Evolutionary conservation across 208 protist species (phyloP), one percentile per base, ranked within the genome.

Genomic region (Acanthamoeba royreba): DNA sequence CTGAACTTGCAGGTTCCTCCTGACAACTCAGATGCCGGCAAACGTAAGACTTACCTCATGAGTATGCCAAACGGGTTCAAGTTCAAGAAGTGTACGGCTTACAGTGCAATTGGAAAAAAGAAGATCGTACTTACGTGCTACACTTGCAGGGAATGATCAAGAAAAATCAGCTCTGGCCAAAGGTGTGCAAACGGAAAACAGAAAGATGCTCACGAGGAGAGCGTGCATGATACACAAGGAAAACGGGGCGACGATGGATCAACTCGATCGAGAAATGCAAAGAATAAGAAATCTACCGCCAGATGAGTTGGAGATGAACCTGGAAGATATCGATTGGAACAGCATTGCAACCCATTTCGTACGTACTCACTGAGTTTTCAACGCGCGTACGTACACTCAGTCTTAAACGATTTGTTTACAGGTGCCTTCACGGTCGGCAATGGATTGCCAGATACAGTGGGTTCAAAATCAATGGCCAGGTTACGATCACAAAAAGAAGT

Each of bases 401-500:
- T n/a, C n/a, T n/a, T n/a, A n/a, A n/a, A n/a, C n/a, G n/a, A n/a
- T n/a, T n/a, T n/a, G n/a, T n/a, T n/a, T n/a, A 47, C 35, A 93
- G 40, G 79, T 96, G 11, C 74, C 92, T 2, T 49, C 45, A 11
- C 52, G 94, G 46, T 92, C 66, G 31, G 90, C 95, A 35, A 35
- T 94, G 35, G 96, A 97, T 53, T 96, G 94, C 31, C 63, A 95
- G 53, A 69, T 95, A 2, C 69, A 95, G 8, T 97, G 96, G 96
- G 74, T 81, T 8, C 94, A 95, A 19, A n/a, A 74, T 28, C 61
- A 95, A 13, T 40, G 85, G 69, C 93, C 87, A 2, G 4, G 33
- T 2, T n/a, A n/a, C n/a, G 95, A 97, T 35, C 95, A 97, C 31
- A 93, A 94, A 22, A 15, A 43, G 35, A 66, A 49, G 33, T 97